Evolutionary conservation across 2,329 filamentous ascomycete genomes (phyloP), one percentile per base, ranked within the genome.

Genomic region (Fusarium vanettenii): DNA sequence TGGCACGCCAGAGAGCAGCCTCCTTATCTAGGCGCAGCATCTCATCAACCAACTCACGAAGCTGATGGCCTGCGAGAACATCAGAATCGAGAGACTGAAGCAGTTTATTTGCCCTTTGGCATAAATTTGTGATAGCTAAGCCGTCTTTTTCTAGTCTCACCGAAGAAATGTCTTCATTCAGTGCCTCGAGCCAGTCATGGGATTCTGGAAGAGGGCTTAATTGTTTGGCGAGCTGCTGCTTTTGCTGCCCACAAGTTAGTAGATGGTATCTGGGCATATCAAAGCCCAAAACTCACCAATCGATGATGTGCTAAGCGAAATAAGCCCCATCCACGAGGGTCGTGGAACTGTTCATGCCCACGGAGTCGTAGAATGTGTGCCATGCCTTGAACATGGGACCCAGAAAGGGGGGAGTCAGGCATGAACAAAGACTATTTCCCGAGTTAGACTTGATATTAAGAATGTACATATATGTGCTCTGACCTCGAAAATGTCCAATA

Each of bases 401-500:
- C 80, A n/a, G 70, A 69, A 18, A 71, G 50, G 14, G 73, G 35
- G 14, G 73, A 35, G 3, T 81, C 74, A 4, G 79, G 79, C 11
- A 80, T 71, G 65, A 82, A 84, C 18, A 84, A 65, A 10, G 81
- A 80, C 84, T 84, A 4, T 9, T 41, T 6, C 67, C 48, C 13
- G 10, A 41, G 22, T 60, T 31, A 52, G 50, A 16, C 8, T n/a
- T 56, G 16, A 43, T 13, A 20, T 14, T 29, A 29, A n/a, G 7
- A 2, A 27, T 22, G 31, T 22, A 41, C 7, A 41, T 11, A 20
- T 4, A 25, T 2, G 31, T 35, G 35, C n/a, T 20, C 29, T 59
- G 56, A 82, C 83, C 78, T 85, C 83, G 43, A 85, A 85, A 2
- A 85, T 79, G 57, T 85, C 84, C 14, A 85, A 69, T 22, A 85